Percentiles rank a stretch among this genome's conserved stretches.
Conservation (phyloP, 2,329 filamentous ascomycete genomes). For the Monilinia aucupariae region DNA sequence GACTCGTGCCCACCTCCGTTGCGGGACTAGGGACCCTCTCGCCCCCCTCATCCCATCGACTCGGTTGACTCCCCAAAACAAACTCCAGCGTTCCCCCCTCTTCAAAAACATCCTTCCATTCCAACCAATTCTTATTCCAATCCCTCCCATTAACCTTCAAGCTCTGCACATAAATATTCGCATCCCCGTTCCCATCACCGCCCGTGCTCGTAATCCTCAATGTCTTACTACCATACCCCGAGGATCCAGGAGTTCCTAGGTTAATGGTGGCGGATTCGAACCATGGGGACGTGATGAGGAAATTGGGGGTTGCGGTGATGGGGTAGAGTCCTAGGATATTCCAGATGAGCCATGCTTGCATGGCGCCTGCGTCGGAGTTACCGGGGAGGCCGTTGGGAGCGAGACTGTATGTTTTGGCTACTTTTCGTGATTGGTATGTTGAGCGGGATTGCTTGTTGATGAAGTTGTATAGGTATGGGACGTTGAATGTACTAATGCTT, state of each 20-base stretch:
- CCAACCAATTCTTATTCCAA: slow-evolving; percentile 61
- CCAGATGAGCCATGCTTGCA: slow-evolving; percentile 60
- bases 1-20: not conserved
- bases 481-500: slow-evolving; percentile 44
- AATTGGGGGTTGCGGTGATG: slow-evolving; percentile 61
- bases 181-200: slow-evolving; percentile 36
- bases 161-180: slow-evolving; percentile 56
- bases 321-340: slow-evolving; percentile 61
- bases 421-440: slow-evolving; percentile 11
- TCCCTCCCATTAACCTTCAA: slow-evolving; percentile 56
- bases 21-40: slow-evolving; percentile 60
- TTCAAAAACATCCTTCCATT: slow-evolving; percentile 60
- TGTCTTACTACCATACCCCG: slow-evolving; percentile 38
- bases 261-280: slow-evolving; percentile 52
- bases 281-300: slow-evolving; percentile 60
- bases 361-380: slow-evolving; percentile 59
- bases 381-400: slow-evolving; percentile 38
- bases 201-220: slow-evolving; percentile 50
- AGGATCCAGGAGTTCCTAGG: not conserved
- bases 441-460: slow-evolving; percentile 35
- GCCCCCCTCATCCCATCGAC: slow-evolving; percentile 39
- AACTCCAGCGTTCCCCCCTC: slow-evolving; percentile 59
- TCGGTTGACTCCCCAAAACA: slow-evolving; percentile 48
- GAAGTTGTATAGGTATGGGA: slow-evolving; percentile 57
- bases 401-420: slow-evolving; percentile 14